Evolutionary conservation across 2,329 filamentous ascomycete genomes (phyloP).

Genomic region (Macrophomina phaseolina): DNA sequence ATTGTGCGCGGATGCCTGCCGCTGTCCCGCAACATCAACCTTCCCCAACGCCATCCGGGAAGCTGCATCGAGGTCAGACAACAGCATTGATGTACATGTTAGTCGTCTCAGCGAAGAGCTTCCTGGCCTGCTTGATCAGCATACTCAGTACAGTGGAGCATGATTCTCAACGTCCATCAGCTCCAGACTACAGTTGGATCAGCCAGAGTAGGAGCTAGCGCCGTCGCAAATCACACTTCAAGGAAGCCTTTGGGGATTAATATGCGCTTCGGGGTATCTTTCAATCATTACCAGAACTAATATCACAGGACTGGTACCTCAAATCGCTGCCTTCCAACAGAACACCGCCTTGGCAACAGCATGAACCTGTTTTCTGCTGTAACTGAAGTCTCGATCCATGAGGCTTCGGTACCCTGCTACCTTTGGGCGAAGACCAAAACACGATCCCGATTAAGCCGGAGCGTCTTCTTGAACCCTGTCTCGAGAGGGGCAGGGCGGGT

Average conservation of each 20-base stretch:
- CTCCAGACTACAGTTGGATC: not conserved
- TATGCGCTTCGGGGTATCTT: not conserved
- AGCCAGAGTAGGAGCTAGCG: too few species aligned
- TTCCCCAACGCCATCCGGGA: not conserved
- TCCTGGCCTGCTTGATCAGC: too few species aligned
- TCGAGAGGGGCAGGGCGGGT: conserved; percentile 83
- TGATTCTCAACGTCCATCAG: too few species aligned
- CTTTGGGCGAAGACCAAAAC: conserved; percentile 72
- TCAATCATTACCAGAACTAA: not conserved
- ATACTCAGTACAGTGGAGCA: too few species aligned
- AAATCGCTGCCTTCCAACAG: conserved; percentile 24
- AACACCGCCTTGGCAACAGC: conserved; percentile 60
- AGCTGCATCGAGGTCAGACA: not conserved
- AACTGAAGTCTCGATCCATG: conserved; percentile 65
- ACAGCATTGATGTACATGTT: too few species aligned
- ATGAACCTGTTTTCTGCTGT: conserved; percentile 54
- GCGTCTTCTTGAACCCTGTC: conserved; percentile 82
- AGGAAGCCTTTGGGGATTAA: not conserved
- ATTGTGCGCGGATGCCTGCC: conserved; percentile 1
- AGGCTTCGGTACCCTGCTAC: conserved; percentile 81
- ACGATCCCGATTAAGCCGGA: conserved; percentile 99
- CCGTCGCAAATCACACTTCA: not conserved
- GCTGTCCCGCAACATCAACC: not conserved
- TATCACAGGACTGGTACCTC: not conserved
- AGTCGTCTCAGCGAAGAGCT: too few species aligned